phyloP scores from a whole-genome alignment of 2,329 filamentous ascomycete genomes.

The Clonostachys rosea region DNA sequence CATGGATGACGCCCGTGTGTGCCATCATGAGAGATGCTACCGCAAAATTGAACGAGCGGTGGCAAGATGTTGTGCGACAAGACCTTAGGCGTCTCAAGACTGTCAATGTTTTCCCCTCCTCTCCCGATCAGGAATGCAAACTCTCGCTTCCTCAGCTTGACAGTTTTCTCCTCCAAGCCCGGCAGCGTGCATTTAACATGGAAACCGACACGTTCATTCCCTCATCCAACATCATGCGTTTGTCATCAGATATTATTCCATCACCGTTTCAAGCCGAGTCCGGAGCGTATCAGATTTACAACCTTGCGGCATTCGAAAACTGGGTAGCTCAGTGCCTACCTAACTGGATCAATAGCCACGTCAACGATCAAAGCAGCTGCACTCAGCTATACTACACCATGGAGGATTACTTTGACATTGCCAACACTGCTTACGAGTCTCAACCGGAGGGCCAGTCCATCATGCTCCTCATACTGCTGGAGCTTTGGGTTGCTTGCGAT shows the following conservation, averaged over 20 bases:
- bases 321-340: conserved; percentile 39
- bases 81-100: not conserved
- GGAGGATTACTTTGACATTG: conserved; percentile 22
- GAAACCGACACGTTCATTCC: not conserved
- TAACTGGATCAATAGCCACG: conserved; percentile 23
- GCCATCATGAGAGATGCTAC: not conserved
- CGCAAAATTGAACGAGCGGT: not conserved
- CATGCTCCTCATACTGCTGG: conserved; percentile 49
- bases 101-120: not conserved
- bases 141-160: not conserved
- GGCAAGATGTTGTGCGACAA: not conserved
- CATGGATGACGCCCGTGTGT: conserved; percentile 4
- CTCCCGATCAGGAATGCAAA: not conserved
- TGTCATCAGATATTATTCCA: not conserved
- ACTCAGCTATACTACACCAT: conserved; percentile 19
- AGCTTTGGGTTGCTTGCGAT: conserved; percentile 56
- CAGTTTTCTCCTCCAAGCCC: not conserved
- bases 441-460: conserved; percentile 41
- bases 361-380: conserved; percentile 14
- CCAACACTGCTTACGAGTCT: conserved; percentile 18
- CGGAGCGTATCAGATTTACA: not conserved
- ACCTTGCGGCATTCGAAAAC: conserved; percentile 34
- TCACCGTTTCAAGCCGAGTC: too few relatives aligned
- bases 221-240: not conserved
- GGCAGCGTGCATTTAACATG: too few relatives aligned